Base-by-base conservation (phyloP, 306 rosid species). In the barrel medic (Medicago truncatula) region DNA sequence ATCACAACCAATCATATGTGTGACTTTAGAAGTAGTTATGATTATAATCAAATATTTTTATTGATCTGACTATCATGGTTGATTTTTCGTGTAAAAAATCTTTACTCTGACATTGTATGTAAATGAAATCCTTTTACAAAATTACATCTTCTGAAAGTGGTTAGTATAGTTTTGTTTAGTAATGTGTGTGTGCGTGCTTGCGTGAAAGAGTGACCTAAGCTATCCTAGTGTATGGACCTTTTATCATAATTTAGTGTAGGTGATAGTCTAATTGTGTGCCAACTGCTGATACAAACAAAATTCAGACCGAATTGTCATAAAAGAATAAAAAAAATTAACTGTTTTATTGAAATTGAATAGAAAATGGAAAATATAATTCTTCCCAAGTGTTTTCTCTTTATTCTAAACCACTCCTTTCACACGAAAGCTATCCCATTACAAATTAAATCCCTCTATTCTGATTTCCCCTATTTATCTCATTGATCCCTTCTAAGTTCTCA, bases 101-200 rank as follows among this genome's bases (percentile, higher is more conserved):
- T 28, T 28, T 3, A 28, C 86, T 93, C 89, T 85, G 98, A 28
- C 31, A 28, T 28, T 3, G 31, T 28, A 28, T 28, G 4, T 28
- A 28, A 28, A 3, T 28, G 31, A 28, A 28, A 28, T 28, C 31
- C 31, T 28, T 28, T 28, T 28, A 12, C 13, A 17, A 93, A n/a
- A 7, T 25, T 49, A 72, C 58, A 61, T 70, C 57, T 73, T 74
- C 62, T 70, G 69, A 57, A 31, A 17, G 18, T 46, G n/a, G n/a
- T n/a, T n/a, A n/a, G n/a, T n/a, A n/a, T n/a, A n/a, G n/a, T n/a
- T n/a, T n/a, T n/a, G n/a, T n/a, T n/a, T n/a, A n/a, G n/a, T n/a
- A n/a, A n/a, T n/a, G n/a, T n/a, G n/a, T n/a, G n/a, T n/a, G n/a
- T n/a, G n/a, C n/a, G 7, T 57, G 6, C n/a, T n/a, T 56, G 16